Conservation (phyloP, 192 early-diverging fungal genomes). For the Bifiguratus adelaidae region DNA sequence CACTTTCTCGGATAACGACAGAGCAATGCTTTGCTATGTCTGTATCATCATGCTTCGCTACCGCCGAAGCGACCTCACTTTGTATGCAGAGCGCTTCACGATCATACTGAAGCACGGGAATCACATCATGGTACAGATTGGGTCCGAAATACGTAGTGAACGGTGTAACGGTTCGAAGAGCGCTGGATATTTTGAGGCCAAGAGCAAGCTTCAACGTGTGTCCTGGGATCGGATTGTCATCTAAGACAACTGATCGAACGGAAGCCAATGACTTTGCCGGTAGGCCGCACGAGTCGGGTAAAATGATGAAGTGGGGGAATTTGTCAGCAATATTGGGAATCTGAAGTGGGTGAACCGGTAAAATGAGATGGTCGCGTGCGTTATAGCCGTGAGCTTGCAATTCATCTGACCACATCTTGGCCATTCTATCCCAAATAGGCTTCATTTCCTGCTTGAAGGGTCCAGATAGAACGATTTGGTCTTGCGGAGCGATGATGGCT, state of each 20-base stretch:
- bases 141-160: slow-evolving; percentile 48
- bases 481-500: slow-evolving; percentile 37
- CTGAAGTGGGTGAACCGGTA: slow-evolving; percentile 53
- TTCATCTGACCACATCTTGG: neutral
- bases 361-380: slow-evolving; percentile 18
- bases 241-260: slow-evolving; percentile 40
- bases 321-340: slow-evolving; percentile 38
- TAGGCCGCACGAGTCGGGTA: slow-evolving; percentile 20
- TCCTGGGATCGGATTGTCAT: slow-evolving; percentile 11
- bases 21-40: slow-evolving; percentile 54
- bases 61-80: slow-evolving; percentile 40
- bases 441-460: slow-evolving; percentile 21
- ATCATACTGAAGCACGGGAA: slow-evolving; percentile 24
- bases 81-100: slow-evolving; percentile 29
- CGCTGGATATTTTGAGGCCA: slow-evolving; percentile 52
- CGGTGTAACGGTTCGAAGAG: slow-evolving; percentile 55
- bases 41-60: slow-evolving; percentile 32
- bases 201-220: slow-evolving; percentile 43
- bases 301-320: slow-evolving; percentile 27
- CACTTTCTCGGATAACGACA: slow-evolving; percentile 39
- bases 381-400: neutral
- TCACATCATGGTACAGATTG: slow-evolving; percentile 32
- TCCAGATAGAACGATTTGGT: slow-evolving; percentile 28
- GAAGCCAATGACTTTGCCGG: slow-evolving; percentile 44
- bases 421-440: slow-evolving; percentile 18